Base-by-base conservation (phyloP, 768 basidiomycete genomes). In the Lentinula edodes region DNA sequence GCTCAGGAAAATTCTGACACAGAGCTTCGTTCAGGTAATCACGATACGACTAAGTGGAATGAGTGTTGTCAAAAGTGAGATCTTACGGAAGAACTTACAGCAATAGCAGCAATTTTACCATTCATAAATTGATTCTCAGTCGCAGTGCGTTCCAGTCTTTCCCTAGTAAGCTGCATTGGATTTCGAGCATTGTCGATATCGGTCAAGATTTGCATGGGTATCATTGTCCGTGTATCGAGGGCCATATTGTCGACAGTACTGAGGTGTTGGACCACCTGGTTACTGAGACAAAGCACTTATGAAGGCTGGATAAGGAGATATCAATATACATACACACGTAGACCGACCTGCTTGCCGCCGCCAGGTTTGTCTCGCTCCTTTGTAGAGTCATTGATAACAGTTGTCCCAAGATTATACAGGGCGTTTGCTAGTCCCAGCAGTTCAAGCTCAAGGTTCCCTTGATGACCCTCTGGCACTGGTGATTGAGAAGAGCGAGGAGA, bases 71-170 rank as follows among this genome's bases (percentile, higher is more conserved):
- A 62, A 28, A 50, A 48, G 46, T 39, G 62, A 28, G n/a, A 43
- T 15, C 23, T 7, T 6, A 15, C n/a, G 39, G 46, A 38, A 35
- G 13, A 34, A 66, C 83, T 66, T 64, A 91, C 90, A 59, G 85
- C 82, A 32, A 94, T 82, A 0, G 91, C 92, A 50, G 82, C 80
- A 42, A 94, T 90, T 69, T 93, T 93, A 34, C 90, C 91, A 68
- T 93, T 91, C 88, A 92, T 91, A 65, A 92, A 93, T 68, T 93
- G 92, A 69, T 94, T 94, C 75, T 94, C 93, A 2, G 90, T 89
- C 35, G 92, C 90, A 0, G 90, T 85, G 58, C 91, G 81, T 74
- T 94, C 92, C 13, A 94, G 72, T 55, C 89, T 80, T 61, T 93
- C 91, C 64, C 85, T 83, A 16, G 92, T 92, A 56, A 92, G 77